These are phyloP conservation scores for Phytophthora europaea DNA, from an alignment of 352 stramenopile genomes.

Conservation along the genomic window DNA sequence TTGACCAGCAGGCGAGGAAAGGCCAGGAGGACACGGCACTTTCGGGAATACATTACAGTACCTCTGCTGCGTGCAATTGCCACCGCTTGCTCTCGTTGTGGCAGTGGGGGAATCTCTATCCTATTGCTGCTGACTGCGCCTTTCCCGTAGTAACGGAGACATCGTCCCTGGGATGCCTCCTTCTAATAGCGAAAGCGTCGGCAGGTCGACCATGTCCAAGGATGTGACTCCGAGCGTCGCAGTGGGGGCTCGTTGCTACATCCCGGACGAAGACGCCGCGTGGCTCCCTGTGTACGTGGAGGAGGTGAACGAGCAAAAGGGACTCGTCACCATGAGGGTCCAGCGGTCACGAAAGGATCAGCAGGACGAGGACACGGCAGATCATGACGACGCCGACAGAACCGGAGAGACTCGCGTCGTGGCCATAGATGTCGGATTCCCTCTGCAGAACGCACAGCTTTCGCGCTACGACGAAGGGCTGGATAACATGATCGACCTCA, in stretches of 20 bases:
- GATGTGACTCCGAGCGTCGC: conserved; percentile 47
- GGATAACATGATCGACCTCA: conserved; percentile 87
- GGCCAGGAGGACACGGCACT: conserved; percentile 16
- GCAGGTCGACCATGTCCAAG: conserved; percentile 19
- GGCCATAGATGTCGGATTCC: conserved; percentile 55
- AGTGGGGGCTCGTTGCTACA: conserved; percentile 78
- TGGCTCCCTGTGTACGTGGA: conserved; percentile 84
- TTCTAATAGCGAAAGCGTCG: conserved; percentile 30
- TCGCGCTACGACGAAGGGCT: conserved; percentile 36
- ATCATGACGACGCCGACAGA: conserved; percentile 33
- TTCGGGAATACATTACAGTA: not conserved
- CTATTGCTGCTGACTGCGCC: conserved; percentile 9
- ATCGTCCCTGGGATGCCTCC: conserved; percentile 22
- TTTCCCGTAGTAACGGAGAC: conserved; percentile 20
- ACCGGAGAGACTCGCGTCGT: conserved; percentile 43
- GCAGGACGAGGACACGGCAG: conserved; percentile 33
- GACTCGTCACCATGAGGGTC: conserved; percentile 55
- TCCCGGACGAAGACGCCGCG: conserved; percentile 67
- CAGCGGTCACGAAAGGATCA: conserved; percentile 41
- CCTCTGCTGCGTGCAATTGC: conserved; percentile 19
- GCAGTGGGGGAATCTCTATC: conserved; percentile 6
- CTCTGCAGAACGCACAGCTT: conserved; percentile 70
- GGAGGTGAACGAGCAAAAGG: conserved; percentile 56
- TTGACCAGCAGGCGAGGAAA: conserved; percentile 39
- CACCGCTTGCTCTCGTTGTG: not conserved